A percentile compares a stretch with the other conserved stretches of the same genome.
Conservation (phyloP, 2,329 filamentous ascomycete genomes). For the Diaporthe citri region DNA sequence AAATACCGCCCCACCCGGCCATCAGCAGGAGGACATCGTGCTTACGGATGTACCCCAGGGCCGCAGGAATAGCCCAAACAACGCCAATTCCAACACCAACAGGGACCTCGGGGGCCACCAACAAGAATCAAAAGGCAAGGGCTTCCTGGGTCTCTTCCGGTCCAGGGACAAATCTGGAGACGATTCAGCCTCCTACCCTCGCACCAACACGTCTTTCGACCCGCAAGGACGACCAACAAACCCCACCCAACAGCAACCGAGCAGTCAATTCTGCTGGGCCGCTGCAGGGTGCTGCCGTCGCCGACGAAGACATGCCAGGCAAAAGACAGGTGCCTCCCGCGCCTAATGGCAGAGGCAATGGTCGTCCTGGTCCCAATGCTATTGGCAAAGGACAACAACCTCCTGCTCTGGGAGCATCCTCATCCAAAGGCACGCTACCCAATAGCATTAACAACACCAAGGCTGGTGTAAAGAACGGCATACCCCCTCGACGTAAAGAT, state of each 20-base stretch:
- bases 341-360: background rate
- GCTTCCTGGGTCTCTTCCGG: constrained; percentile 19
- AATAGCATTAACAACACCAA: background rate
- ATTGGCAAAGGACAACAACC: constrained; percentile 4
- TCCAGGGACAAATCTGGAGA: constrained; percentile 14
- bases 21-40: constrained; percentile 28
- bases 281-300: constrained; percentile 9
- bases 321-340: background rate
- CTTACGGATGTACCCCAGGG: constrained; percentile 25
- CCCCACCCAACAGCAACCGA: constrained; percentile 14
- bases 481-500: background rate
- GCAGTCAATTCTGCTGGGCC: constrained; percentile 27
- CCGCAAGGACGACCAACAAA: background rate
- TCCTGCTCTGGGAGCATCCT: background rate
- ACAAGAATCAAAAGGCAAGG: constrained; percentile 15
- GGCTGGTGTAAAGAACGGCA: constrained; percentile 4
- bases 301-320: background rate
- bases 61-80: constrained; percentile 18
- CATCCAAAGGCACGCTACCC: constrained; percentile 5
- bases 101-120: constrained; percentile 15
- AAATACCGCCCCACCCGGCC: constrained; percentile 31
- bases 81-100: background rate
- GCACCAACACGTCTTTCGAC: background rate
- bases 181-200: background rate
- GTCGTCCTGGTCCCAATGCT: constrained; percentile 8